Conservation (phyloP, 352 stramenopile genomes). For the Pythium myriotylum region DNA sequence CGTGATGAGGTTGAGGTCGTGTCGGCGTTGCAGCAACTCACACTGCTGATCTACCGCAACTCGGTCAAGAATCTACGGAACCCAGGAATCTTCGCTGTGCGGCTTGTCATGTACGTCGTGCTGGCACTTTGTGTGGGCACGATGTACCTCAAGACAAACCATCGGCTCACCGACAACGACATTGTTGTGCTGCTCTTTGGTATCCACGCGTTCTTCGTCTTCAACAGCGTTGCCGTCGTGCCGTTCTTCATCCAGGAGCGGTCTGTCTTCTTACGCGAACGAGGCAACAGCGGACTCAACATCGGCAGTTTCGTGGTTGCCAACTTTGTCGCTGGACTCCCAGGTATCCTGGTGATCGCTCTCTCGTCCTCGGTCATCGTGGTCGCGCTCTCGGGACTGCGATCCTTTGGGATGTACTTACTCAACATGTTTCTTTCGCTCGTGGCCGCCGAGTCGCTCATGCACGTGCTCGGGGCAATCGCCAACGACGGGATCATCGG, state of each 20-base stretch:
- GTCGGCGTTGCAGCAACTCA: constrained; percentile 54
- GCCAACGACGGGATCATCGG: constrained; percentile 88
- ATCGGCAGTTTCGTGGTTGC: constrained; percentile 59
- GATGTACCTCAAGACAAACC: constrained; percentile 65
- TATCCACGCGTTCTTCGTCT: constrained; percentile 88
- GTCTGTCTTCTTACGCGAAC: constrained; percentile 83
- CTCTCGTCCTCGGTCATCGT: constrained; percentile 44
- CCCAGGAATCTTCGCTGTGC: constrained; percentile 68
- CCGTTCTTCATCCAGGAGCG: constrained; percentile 84
- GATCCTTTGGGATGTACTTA: constrained; percentile 38
- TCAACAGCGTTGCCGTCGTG: constrained; percentile 87
- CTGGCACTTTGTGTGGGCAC: constrained; percentile 69
- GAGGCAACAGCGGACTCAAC: constrained; percentile 78
- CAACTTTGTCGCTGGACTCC: constrained; percentile 50
- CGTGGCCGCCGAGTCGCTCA: constrained; percentile 77
- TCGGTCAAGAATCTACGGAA: constrained; percentile 65
- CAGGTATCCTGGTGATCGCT: constrained; percentile 55
- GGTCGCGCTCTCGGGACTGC: constrained; percentile 32
- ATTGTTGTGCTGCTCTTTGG: constrained; percentile 77
- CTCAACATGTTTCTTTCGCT: constrained; percentile 66
- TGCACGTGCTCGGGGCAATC: constrained; percentile 73
- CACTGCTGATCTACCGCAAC: constrained; percentile 56
- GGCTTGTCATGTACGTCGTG: constrained; percentile 70
- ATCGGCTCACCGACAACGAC: constrained; percentile 43
- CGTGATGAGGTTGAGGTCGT: constrained; percentile 4